Evolutionary conservation across 2,329 filamentous ascomycete species (phyloP).

Genomic region (Cordyceps cateniannulata): DNA sequence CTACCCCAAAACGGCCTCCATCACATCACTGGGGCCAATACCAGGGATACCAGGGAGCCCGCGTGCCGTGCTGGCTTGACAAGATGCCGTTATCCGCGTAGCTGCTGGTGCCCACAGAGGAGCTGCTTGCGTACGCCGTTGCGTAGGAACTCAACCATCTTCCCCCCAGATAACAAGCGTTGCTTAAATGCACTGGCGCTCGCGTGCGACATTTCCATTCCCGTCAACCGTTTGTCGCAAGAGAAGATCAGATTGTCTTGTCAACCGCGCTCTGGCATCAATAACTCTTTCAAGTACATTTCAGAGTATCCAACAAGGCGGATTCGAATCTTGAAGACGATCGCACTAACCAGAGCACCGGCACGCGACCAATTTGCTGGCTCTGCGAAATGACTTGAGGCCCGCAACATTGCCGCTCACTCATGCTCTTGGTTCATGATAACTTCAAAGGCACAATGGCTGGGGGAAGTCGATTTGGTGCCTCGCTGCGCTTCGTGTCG

Average conservation of each 20-base stretch:
- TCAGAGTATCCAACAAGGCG: no score
- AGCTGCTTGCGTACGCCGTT: neutral
- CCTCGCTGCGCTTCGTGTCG: neutral
- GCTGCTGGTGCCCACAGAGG: neutral
- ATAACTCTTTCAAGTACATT: no score
- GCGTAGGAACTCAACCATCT: neutral
- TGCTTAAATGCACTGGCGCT: neutral
- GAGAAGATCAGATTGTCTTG: neutral
- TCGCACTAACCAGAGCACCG: neutral
- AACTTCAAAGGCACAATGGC: neutral
- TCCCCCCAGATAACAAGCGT: neutral
- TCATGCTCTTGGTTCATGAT: no score
- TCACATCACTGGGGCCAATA: neutral
- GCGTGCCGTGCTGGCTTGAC: neutral
- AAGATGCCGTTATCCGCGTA: constrained; percentile 1
- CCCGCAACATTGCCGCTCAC: no score
- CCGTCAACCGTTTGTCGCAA: neutral
- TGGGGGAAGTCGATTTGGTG: neutral
- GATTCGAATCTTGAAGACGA: no score
- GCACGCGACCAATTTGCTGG: neutral
- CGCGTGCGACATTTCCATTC: neutral
- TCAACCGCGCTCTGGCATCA: neutral
- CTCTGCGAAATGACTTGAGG: no score
- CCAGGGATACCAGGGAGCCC: neutral
- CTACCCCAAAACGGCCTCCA: no score